phyloP scores from a whole-genome alignment of 331 rosid genomes.

The Quercus tomentella region DNA sequence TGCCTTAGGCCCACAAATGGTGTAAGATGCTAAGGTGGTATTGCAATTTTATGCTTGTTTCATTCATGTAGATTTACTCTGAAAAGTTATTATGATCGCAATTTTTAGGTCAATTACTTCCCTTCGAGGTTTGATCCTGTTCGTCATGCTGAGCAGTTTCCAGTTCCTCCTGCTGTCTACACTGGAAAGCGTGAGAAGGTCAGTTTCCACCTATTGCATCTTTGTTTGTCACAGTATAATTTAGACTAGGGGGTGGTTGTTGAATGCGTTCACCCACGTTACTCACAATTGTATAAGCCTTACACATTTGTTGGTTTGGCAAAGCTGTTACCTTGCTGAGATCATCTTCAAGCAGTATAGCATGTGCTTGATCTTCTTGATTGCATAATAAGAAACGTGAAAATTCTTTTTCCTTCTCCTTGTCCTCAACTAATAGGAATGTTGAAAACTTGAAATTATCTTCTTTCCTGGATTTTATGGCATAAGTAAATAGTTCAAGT shows the following conservation, averaged over 20 bases:
- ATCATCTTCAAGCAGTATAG: not conserved
- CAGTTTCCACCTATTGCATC: constrained; percentile 6
- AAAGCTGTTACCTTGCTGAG: not conserved
- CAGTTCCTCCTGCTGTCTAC: constrained; percentile 48
- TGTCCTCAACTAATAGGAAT: not conserved
- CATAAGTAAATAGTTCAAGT: not conserved
- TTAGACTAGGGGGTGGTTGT: not conserved
- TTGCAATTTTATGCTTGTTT: not conserved
- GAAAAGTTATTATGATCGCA: constrained; percentile 1
- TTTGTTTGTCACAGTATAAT: not conserved
- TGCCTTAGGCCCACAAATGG: not conserved
- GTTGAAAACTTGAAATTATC: not conserved
- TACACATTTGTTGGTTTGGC: not conserved
- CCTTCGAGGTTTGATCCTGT: constrained; percentile 80
- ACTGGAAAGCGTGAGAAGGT: constrained; percentile 81
- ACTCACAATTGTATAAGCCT: not conserved
- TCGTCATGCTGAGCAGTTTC: constrained; percentile 78
- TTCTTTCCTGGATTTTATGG: not conserved
- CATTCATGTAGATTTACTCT: not conserved
- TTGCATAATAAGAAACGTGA: not conserved
- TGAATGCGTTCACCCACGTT: constrained; percentile 9
- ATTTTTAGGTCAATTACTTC: constrained; percentile 71
- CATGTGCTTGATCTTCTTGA: not conserved
- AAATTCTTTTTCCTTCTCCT: not conserved
- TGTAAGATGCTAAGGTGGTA: not conserved